These are phyloP conservation scores for Hanseniaspora valbyensis DNA, from an alignment of 805 yeast genomes.

Conservation along the genomic window DNA sequence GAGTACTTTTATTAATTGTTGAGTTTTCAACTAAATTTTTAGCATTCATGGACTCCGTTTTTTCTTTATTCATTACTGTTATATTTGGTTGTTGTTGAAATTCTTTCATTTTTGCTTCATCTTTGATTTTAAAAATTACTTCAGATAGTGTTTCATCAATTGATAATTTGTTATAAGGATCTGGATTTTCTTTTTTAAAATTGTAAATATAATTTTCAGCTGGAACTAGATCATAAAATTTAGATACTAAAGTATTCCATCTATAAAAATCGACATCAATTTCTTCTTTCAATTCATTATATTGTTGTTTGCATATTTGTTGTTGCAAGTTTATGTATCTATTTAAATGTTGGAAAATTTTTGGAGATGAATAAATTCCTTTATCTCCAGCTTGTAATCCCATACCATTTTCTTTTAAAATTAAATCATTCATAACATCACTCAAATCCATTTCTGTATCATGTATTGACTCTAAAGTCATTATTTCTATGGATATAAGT, in stretches of 20 bases:
- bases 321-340: not conserved
- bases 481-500: constrained; percentile 17
- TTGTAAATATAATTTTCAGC: not conserved
- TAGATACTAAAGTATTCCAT: constrained; percentile 1
- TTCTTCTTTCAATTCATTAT: not conserved
- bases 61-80: not conserved
- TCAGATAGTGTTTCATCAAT: constrained; percentile 6
- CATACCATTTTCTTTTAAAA: not conserved
- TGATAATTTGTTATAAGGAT: constrained; percentile 4
- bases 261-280: not conserved
- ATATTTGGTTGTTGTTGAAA: not conserved
- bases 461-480: not conserved
- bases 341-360: not conserved
- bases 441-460: not conserved
- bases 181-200: constrained; percentile 11
- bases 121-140: not conserved
- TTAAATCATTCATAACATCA: not conserved
- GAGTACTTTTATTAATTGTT: not conserved
- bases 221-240: not conserved
- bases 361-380: not conserved
- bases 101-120: not conserved
- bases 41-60: not conserved
- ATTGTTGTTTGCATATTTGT: not conserved
- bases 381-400: not conserved
- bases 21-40: not conserved